phyloP scores from a whole-genome alignment of 2,329 filamentous ascomycete genomes.

The Berkeleyomyces basicola region DNA sequence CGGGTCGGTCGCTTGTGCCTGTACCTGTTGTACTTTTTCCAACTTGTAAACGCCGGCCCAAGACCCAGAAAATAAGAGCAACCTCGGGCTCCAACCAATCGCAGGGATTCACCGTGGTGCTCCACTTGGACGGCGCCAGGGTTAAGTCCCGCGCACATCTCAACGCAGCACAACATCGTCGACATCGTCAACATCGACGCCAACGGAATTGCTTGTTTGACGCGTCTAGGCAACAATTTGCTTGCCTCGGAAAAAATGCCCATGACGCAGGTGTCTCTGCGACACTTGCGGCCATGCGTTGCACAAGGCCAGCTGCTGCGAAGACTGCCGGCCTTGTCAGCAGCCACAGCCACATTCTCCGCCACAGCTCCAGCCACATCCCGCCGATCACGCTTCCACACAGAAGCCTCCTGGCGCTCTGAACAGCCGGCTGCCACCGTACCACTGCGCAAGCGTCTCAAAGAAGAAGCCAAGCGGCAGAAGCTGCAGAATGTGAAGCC shows the following conservation, averaged over 20 bases:
- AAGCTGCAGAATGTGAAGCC: constrained; percentile 44
- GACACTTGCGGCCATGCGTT: background rate
- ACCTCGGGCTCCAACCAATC: background rate
- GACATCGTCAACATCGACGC: background rate
- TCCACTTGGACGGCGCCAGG: background rate
- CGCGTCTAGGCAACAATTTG: background rate
- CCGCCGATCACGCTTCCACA: background rate
- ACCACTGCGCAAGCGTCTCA: constrained; percentile 55
- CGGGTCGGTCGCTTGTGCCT: background rate
- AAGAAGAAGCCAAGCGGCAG: constrained; percentile 52
- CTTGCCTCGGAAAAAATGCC: background rate
- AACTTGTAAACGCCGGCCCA: background rate
- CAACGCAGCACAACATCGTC: background rate
- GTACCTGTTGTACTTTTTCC: background rate
- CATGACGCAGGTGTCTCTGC: background rate
- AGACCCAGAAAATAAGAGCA: background rate
- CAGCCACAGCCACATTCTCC: background rate
- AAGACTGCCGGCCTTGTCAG: background rate
- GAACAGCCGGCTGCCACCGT: constrained; percentile 13
- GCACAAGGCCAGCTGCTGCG: background rate
- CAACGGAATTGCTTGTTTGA: background rate
- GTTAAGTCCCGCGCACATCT: background rate
- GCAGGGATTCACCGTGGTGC: background rate
- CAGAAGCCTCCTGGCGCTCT: constrained; percentile 16
- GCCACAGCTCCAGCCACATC: background rate